Evolutionary conservation across 495 filamentous ascomycete genomes (phyloP).

Genomic region (Podospora pseudopauciseta): DNA sequence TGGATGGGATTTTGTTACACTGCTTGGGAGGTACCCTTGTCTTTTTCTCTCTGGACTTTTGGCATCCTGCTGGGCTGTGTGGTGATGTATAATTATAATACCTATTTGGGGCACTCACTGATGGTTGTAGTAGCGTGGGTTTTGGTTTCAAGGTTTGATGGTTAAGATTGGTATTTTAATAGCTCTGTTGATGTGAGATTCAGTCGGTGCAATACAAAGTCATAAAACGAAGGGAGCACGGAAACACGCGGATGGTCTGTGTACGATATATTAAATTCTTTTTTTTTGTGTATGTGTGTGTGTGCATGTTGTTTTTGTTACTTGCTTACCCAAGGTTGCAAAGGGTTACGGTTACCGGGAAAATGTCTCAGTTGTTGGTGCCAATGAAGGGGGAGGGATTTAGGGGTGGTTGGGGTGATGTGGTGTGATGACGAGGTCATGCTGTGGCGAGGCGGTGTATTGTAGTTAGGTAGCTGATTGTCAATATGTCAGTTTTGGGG

Average conservation of each 20-base stretch:
- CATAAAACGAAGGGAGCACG: background rate
- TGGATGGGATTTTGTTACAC: background rate
- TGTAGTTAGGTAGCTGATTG: background rate
- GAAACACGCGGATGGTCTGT: conserved; percentile 3
- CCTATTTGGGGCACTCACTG: too few species aligned
- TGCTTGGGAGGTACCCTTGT: background rate
- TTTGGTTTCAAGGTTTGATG: too few species aligned
- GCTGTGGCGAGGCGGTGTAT: background rate
- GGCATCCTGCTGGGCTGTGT: too few species aligned
- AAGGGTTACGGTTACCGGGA: conserved; percentile 4
- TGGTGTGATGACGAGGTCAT: background rate
- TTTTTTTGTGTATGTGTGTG: background rate
- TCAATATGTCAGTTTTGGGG: background rate
- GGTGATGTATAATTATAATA: too few species aligned
- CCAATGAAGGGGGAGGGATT: conserved; percentile 4
- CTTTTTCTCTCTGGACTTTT: background rate
- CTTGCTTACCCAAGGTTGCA: background rate
- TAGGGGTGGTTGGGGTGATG: background rate
- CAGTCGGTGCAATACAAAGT: background rate
- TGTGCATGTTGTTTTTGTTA: background rate
- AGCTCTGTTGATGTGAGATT: background rate
- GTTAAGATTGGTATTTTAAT: background rate
- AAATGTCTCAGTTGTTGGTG: conserved; percentile 24
- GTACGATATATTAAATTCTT: conserved; percentile 15
- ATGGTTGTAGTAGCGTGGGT: too few species aligned